Percentiles rank a stretch among this genome's conserved stretches.
These are phyloP conservation scores for Fusarium xyrophilum DNA, from an alignment of 2,329 filamentous ascomycete species.

Conservation along the genomic window DNA sequence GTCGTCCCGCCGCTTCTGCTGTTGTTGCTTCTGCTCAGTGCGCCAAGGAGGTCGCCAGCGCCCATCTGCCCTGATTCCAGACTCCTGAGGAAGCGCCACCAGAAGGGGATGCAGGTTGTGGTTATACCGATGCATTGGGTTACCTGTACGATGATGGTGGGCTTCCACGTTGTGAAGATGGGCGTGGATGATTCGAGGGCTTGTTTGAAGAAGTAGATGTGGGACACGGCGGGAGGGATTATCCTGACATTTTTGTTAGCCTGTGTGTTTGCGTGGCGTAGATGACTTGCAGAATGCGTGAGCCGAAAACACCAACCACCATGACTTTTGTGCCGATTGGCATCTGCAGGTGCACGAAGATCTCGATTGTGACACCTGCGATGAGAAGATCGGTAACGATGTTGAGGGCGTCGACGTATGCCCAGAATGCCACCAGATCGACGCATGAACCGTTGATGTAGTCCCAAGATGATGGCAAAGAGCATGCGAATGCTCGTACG, in stretches of 20 bases:
- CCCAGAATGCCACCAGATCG: slow-evolving; percentile 8
- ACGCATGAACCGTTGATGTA: slow-evolving; percentile 9
- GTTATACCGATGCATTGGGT: slow-evolving; percentile 9
- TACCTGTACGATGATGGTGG: slow-evolving; percentile 5
- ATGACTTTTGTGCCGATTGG: neutral
- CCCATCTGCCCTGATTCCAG: slow-evolving; percentile 11
- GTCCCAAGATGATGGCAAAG: neutral
- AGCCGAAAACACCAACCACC: slow-evolving; percentile 10
- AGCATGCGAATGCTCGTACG: neutral
- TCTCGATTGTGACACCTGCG: neutral
- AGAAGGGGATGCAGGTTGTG: slow-evolving; percentile 11
- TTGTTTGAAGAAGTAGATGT: neutral
- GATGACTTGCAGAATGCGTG: slow-evolving; percentile 1
- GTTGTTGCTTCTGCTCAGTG: slow-evolving; percentile 1
- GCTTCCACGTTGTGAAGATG: slow-evolving; percentile 14
- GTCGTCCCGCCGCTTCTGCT: slow-evolving; percentile 5
- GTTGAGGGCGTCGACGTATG: neutral
- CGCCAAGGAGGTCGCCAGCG: neutral
- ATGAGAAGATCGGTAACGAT: neutral
- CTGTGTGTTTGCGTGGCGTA: fast-evolving
- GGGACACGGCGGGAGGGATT: slow-evolving; percentile 2
- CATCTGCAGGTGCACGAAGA: neutral
- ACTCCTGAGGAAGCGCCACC: slow-evolving; percentile 17
- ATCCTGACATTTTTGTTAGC: neutral
- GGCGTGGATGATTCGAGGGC: neutral